phyloP scores from a whole-genome alignment of 179 eudicot genomes.

The Actinidia arguta region DNA sequence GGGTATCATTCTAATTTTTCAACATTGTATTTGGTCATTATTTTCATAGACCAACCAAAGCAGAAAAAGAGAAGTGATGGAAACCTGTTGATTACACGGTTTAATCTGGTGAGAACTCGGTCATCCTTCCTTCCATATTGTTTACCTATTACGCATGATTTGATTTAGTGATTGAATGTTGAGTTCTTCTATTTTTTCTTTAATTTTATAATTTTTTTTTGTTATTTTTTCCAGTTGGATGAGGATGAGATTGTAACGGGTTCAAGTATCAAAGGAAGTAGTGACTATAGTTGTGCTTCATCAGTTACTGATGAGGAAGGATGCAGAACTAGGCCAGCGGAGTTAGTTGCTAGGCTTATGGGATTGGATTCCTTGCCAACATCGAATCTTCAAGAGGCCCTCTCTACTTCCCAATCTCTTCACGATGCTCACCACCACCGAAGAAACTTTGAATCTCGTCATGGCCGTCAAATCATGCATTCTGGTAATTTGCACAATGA shows the following conservation, averaged over 20 bases:
- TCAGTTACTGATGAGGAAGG: conserved; percentile 62
- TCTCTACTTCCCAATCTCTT: conserved; percentile 58
- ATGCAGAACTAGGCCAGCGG: conserved; percentile 68
- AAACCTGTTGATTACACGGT: conserved; percentile 42
- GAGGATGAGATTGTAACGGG: conserved; percentile 47
- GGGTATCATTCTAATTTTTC: neutral
- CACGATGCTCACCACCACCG: conserved; percentile 48
- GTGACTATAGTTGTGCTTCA: conserved; percentile 46
- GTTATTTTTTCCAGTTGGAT: conserved; percentile 49
- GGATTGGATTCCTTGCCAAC: conserved; percentile 93
- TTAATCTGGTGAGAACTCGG: conserved; percentile 61
- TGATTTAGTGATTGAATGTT: neutral
- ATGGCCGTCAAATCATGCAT: conserved; percentile 44
- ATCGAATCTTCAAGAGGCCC: conserved; percentile 54
- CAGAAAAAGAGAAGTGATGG: conserved; percentile 56
- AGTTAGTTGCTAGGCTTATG: conserved; percentile 98
- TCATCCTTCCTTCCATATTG: conserved; percentile 15
- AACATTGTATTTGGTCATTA: neutral
- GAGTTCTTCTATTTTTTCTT: neutral
- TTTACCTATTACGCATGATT: neutral
- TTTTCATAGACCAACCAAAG: conserved; percentile 50
- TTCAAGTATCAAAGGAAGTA: conserved; percentile 45
- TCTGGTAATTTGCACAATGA: conserved; percentile 42
- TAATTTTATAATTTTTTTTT: conserved; percentile 11
- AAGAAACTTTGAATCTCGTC: conserved; percentile 46